Evolutionary conservation across 2,329 filamentous ascomycete genomes (phyloP), one percentile per base, ranked within the genome.

Genomic region (Talaromyces sp.): DNA sequence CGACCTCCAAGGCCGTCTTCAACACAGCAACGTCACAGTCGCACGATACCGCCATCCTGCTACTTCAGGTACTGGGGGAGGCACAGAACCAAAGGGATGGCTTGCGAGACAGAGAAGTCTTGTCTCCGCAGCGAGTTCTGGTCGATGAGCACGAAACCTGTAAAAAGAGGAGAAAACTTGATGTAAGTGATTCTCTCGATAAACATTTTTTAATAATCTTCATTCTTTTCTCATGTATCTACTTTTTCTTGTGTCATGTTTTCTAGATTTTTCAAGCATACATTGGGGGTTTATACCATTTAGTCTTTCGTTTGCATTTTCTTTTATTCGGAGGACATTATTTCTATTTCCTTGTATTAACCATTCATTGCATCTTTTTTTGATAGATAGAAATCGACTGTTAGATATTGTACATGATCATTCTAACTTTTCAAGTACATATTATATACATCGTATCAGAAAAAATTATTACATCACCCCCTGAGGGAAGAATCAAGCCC

Each of bases 401-500:
- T 7, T 37, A 63, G 33, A 37, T 57, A 43, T 43, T 63, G 50
- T 58, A 58, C 61, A 57, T 49, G 10, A 31, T 19, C 7, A 22
- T 25, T n/a, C 10, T 15, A 33, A 31, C 33, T 35, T 57, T 57
- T 58, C 33, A 43, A 56, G 19, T 58, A 62, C 56, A 66, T 39
- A 66, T 25, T 45, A 59, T 41, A n/a, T 59, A 41, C 39, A 59
- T 49, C 22, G 13, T 45, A 59, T 27, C 33, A 27, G 33, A 15
- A 17, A 13, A 19, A n/a, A 8, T 41, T 6, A 39, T 57, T 22
- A 59, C 25, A 43, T 13, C 35, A 6, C n/a, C 27, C n/a, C 7
- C n/a, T 2, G 4, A 10, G 8, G 9, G 8, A 3, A 15, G 13
- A 57, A 41, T 41, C 74, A 86, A 61, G 83, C 85, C 87, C 87